Base-by-base conservation (phyloP, 2,329 filamentous ascomycete species). In the Cadophora sp. region DNA sequence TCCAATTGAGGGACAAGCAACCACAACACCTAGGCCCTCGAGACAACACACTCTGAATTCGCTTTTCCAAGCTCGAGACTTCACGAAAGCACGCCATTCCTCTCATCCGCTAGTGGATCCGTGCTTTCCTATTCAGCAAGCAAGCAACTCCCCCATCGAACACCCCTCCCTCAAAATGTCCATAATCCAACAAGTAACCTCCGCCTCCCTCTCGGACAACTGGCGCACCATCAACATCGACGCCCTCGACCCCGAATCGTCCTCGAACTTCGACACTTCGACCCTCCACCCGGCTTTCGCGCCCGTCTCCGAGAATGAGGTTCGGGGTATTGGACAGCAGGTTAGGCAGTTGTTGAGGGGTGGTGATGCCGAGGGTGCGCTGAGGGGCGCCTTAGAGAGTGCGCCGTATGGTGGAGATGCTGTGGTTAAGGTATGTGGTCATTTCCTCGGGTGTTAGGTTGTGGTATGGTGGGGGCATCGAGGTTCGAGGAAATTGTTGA, bases 151-250 rank as follows among this genome's bases (percentile, higher is more conserved):
- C 40, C 64, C 64, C 64, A 27, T 46, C n/a, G n/a, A n/a, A n/a
- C 56, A 43, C 29, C 51, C 26, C 7, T 1, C 53, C 55, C 43
- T 37, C 68, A 73, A 65, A 60, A 90, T 91, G 88, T 91, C 88
- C 64, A 89, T 91, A 77, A 89, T 90, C 74, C 88, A 89, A 78
- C 87, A 90, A 79, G 85, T 89, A 80, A 87, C 85, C 62, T 81
- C 83, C 68, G 85, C 86, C 66, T 84, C 87, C 74, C 84, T 91
- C 65, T 82, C 82, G 80, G 88, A 91, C 74, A 86, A 87, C 77
- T 91, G 88, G 88, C 92, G 94, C 80, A 97, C 93, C 73, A 96
- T 97, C 86, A 93, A 97, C 86, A 91, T 97, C 80, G 94, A 97
- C 80, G 90, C 91, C 74, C 87, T 97, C 76, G 92, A 96, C 80